These are phyloP conservation scores for Erysiphe neolycopersici DNA, from an alignment of 2,329 filamentous ascomycete genomes.

Conservation along the genomic window DNA sequence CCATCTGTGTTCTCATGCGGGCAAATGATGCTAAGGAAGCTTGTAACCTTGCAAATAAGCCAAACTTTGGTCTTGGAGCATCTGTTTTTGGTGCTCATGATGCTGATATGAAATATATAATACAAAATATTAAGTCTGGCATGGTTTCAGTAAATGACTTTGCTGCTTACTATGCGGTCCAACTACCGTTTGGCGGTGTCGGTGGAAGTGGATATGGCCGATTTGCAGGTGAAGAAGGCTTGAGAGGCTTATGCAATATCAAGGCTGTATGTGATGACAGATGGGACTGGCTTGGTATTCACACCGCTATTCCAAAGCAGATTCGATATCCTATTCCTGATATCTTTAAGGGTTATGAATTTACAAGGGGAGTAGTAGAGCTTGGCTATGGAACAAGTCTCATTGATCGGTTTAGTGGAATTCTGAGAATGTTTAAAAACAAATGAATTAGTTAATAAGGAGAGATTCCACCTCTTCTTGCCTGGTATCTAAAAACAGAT, in stretches of 20 bases:
- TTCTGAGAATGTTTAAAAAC: conserved; percentile 13
- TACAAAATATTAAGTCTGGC: conserved; percentile 45
- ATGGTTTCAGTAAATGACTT: conserved; percentile 97
- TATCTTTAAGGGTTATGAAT: conserved; percentile 35
- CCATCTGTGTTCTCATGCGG: conserved; percentile 65
- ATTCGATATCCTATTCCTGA: conserved; percentile 57
- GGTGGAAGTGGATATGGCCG: conserved; percentile 74
- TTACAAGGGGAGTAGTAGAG: conserved; percentile 32
- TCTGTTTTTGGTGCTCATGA: conserved; percentile 58
- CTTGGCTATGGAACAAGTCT: conserved; percentile 25
- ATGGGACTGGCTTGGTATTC: conserved; percentile 28
- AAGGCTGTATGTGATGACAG: conserved; percentile 71
- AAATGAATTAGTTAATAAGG: not conserved
- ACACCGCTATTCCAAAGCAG: conserved; percentile 55
- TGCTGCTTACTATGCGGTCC: conserved; percentile 73
- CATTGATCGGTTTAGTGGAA: conserved; percentile 8
- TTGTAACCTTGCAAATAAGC: conserved; percentile 57
- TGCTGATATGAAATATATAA: conserved; percentile 33
- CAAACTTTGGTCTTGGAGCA: conserved; percentile 63
- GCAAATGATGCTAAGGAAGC: conserved; percentile 35
- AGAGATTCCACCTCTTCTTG: too few species aligned
- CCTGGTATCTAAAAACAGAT: too few species aligned
- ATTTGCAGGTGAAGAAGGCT: conserved; percentile 74
- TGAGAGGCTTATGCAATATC: conserved; percentile 60
- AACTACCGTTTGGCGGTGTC: conserved; percentile 66